phyloP scores from a whole-genome alignment of 495 filamentous ascomycete species.

The Lophium mytilinum region DNA sequence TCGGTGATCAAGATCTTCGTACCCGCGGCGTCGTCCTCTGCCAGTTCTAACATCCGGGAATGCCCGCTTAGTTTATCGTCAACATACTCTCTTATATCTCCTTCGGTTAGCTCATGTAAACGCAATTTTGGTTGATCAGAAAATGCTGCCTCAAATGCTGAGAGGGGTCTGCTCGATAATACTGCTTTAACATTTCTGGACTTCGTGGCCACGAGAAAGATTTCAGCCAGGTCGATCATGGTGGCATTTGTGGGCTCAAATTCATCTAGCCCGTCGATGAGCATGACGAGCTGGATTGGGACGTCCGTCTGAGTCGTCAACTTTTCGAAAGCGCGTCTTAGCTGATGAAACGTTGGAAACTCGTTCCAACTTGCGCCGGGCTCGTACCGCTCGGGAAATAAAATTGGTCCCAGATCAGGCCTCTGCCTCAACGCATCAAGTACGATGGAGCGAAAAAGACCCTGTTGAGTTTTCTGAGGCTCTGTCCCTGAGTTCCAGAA shows the following conservation, averaged over 20 bases:
- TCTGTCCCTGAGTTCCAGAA: constrained; percentile 4
- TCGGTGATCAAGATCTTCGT: background rate
- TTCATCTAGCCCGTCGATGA: constrained; percentile 18
- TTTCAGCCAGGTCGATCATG: background rate
- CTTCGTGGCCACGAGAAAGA: background rate
- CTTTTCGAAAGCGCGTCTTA: background rate
- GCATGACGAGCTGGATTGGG: constrained; percentile 1
- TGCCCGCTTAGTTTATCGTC: background rate
- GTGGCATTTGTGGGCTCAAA: background rate
- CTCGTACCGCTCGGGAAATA: constrained; percentile 5
- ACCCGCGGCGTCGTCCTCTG: background rate
- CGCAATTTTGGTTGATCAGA: constrained; percentile 1
- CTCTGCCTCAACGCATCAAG: background rate
- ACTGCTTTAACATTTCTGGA: background rate
- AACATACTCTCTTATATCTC: constrained; percentile 5
- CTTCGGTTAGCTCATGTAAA: constrained; percentile 9
- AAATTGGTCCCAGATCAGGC: background rate
- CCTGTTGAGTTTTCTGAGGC: constrained; percentile 5
- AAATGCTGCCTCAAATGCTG: constrained; percentile 9
- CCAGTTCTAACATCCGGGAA: constrained; percentile 2
- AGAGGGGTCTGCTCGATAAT: constrained; percentile 6
- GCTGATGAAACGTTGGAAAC: constrained; percentile 5
- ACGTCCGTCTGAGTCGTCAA: background rate
- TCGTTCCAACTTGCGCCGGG: background rate
- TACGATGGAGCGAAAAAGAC: constrained; percentile 1